Evolutionary conservation across 106 monocot genomes (phyloP), one percentile per base, ranked within the genome.

Genomic region (Dendrobium chrysotoxum): DNA sequence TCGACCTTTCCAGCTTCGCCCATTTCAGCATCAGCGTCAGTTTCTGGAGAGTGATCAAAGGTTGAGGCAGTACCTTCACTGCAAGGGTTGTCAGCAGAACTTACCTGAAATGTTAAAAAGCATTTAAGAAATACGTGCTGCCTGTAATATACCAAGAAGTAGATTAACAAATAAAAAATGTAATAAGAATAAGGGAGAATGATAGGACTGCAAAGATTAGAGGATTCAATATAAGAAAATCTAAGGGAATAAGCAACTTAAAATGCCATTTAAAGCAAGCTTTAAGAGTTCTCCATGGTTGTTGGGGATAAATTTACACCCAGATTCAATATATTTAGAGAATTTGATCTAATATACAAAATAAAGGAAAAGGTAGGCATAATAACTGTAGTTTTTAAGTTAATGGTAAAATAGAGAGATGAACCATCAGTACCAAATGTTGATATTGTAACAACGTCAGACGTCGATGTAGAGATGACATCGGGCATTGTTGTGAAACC

Each of bases 11-110:
- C 85, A 61, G 65, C 50, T 71, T 87, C 86, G 8, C 12, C 76
- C 28, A 26, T 39, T 47, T 90, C 86, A 13, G 50, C 83, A 85
- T 84, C 81, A 1, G 68, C 75, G 80, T 83, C 74, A 41, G 73
- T 35, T 65, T 87, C 91, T 11, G 50, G 82, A 17, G 90, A 87
- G 53, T 80, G 87, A n/a, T 81, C 83, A 84, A 77, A 54, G 72
- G 86, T 93, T 53, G 89, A 89, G 26, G 85, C 82, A 44, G 79
- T 83, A 84, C 83, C 84, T 7, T 88, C 87, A 45, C 89, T 89
- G 55, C 38, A 74, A 61, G 21, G 77, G 50, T 84, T 90, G 82
- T 86, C 88, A 45, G 68, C 25, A 23, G 82, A 86, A 28, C 40
- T 85, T 72, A 64, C 88, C 90, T 93, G 84, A 76, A 81, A 83